Evolutionary conservation across 2,329 filamentous ascomycete species (phyloP).

Genomic region (Penicillium concentricum): DNA sequence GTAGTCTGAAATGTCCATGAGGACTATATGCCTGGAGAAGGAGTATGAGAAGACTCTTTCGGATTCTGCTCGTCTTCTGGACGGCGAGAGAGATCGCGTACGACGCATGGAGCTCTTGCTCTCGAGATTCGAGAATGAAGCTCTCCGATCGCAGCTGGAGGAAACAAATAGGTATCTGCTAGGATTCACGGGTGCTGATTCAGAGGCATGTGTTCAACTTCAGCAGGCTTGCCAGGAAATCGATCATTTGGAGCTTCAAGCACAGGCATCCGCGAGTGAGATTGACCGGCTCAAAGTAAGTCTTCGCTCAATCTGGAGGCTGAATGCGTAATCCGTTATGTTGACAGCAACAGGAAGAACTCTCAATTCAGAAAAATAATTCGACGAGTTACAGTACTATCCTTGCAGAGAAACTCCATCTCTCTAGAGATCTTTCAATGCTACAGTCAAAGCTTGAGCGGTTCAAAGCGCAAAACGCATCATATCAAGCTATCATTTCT

Average conservation of each 20-base stretch:
- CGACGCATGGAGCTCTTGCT: constrained; percentile 67
- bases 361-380: constrained; percentile 65
- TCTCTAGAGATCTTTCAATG: constrained; percentile 59
- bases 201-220: constrained; percentile 48
- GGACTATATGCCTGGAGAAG: constrained; percentile 61
- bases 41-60: constrained; percentile 66
- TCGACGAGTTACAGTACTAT: constrained; percentile 69
- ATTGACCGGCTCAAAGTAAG: constrained; percentile 57
- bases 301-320: background rate
- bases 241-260: constrained; percentile 24
- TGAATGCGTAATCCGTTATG: background rate
- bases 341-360: constrained; percentile 58
- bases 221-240: constrained; percentile 51
- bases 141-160: constrained; percentile 63
- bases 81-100: constrained; percentile 72
- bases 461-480: constrained; percentile 56
- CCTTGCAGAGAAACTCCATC: constrained; percentile 63
- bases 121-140: constrained; percentile 72
- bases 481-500: constrained; percentile 66
- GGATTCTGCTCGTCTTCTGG: constrained; percentile 65
- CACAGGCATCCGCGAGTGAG: constrained; percentile 54
- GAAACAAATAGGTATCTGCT: constrained; percentile 57
- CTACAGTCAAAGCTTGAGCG: constrained; percentile 64
- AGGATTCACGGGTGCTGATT: constrained; percentile 46
- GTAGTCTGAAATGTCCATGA: constrained; percentile 49